Base-by-base conservation (phyloP, 441 rosid species). In the Corymbia citriodora region DNA sequence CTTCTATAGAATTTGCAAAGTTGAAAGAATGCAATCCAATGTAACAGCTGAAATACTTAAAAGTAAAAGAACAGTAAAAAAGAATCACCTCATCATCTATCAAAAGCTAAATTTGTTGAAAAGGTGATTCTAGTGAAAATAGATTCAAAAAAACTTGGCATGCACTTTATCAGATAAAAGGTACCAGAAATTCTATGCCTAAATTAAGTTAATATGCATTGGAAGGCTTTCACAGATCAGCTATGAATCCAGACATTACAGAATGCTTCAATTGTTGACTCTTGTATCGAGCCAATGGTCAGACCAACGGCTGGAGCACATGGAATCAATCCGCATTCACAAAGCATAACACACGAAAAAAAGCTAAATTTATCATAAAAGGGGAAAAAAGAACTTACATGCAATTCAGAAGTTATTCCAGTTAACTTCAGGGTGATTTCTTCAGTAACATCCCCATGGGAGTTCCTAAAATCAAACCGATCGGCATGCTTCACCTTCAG, bases 401-500 rank as follows among this genome's bases (percentile, higher is more conserved):
- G 88, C 10, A 92, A 87, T 89, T 90, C 92, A 74, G 94, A 92
- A 87, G 90, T 83, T 4, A 95, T 82, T 81, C 92, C 91, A 90
- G 92, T 93, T 90, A 95, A 90, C 91, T 95, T 95, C 89, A 96
- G 87, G 91, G 17, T 48, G 81, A 93, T 85, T 92, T 95, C 96
- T 50, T 90, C 90, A 2, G 94, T 13, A 53, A 90, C 25, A 90
- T 90, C 94, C 88, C 98, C 95, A 52, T 10, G 89, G 52, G 94
- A 93, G 40, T 87, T 90, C 91, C 89, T 90, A 89, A 96, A 95
- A 92, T 95, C 93, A 88, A 90, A 95, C 68, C 95, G 92, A 90
- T 97, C 94, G 3, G 95, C 96, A 83, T 92, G 89, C 90, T 94
- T 90, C 31, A 93, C 92, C 91, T 93, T 95, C 52, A 97, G 93